Percentiles rank a stretch among this genome's conserved stretches.
Evolutionary conservation across 2,329 filamentous ascomycete species (phyloP).

Genomic region (Diaporthe sp.): DNA sequence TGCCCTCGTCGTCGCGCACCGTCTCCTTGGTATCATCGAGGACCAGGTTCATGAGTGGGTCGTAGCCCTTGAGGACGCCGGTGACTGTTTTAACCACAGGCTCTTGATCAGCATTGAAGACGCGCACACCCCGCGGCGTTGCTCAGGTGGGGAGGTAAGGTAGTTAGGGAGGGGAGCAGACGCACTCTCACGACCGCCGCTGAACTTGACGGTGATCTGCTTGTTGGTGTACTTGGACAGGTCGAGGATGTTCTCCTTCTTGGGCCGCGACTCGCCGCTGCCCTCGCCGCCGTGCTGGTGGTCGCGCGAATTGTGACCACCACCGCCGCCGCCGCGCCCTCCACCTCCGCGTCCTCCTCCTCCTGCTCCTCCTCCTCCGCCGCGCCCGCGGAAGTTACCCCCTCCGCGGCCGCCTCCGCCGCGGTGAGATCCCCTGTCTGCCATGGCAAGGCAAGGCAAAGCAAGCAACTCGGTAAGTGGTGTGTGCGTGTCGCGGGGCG

Average conservation of each 20-base stretch:
- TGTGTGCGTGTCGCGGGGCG: not conserved
- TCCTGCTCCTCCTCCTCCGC: slow-evolving; percentile 58
- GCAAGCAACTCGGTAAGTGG: slow-evolving; percentile 26
- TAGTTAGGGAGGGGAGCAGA: slow-evolving; percentile 24
- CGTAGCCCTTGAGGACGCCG: slow-evolving; percentile 92
- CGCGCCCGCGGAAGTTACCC: slow-evolving; percentile 53
- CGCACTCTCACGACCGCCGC: slow-evolving; percentile 89
- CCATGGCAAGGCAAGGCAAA: slow-evolving; percentile 52
- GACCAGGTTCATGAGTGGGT: slow-evolving; percentile 97
- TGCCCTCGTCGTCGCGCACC: slow-evolving; percentile 92
- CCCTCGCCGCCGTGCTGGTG: slow-evolving; percentile 48
- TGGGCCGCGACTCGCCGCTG: slow-evolving; percentile 81
- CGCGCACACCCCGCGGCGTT: not conserved
- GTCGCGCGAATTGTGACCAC: slow-evolving; percentile 55
- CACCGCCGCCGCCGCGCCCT: slow-evolving; percentile 53
- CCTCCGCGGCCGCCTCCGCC: slow-evolving; percentile 58
- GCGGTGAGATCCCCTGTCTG: slow-evolving; percentile 61
- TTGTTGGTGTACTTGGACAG: slow-evolving; percentile 97
- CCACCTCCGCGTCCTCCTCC: slow-evolving; percentile 59
- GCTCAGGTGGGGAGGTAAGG: not conserved
- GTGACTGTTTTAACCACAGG: slow-evolving; percentile 66
- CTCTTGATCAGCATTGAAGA: not conserved
- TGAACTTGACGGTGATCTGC: slow-evolving; percentile 95
- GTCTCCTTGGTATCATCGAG: slow-evolving; percentile 93
- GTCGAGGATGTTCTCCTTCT: slow-evolving; percentile 99